Conservation (phyloP, 2,329 filamentous ascomycete genomes). For the Graphilbum fragrans region DNA sequence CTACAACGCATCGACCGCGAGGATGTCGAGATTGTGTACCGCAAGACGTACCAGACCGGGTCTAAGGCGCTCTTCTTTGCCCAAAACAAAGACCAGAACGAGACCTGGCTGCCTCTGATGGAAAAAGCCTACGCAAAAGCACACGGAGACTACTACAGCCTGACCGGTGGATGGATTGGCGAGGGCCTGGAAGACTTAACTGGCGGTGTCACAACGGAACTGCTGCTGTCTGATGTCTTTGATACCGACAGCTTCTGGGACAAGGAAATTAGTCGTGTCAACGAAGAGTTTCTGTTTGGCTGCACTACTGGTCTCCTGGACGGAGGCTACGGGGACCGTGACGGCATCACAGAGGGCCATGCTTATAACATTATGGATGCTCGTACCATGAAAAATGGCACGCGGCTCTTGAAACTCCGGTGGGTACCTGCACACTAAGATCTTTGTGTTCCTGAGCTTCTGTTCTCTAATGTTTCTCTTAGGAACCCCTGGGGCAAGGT, state of each 20-base stretch:
- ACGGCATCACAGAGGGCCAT: slow-evolving; percentile 46
- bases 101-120: slow-evolving; percentile 68
- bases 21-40: slow-evolving; percentile 52
- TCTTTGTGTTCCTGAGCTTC: too few relatives aligned
- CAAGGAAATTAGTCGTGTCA: slow-evolving; percentile 65
- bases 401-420: slow-evolving; percentile 51
- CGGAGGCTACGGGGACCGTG: slow-evolving; percentile 32
- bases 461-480: background rate
- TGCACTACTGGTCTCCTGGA: slow-evolving; percentile 39
- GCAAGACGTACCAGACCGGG: slow-evolving; percentile 59
- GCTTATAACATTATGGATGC: slow-evolving; percentile 49
- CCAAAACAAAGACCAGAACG: slow-evolving; percentile 60
- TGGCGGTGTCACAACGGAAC: slow-evolving; percentile 54
- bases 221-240: slow-evolving; percentile 56
- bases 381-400: slow-evolving; percentile 40
- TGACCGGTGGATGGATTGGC: slow-evolving; percentile 58
- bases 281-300: slow-evolving; percentile 63
- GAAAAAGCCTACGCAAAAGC: slow-evolving; percentile 76
- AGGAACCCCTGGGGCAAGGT: slow-evolving; percentile 68
- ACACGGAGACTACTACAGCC: slow-evolving; percentile 65
- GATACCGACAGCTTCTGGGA: slow-evolving; percentile 71
- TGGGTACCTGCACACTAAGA: slow-evolving; percentile 7
- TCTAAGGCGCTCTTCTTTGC: slow-evolving; percentile 67
- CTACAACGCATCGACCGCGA: slow-evolving; percentile 65
- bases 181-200: slow-evolving; percentile 49